Evolutionary conservation across 805 yeast genomes (phyloP).

Genomic region (Blastobotrys americana): DNA sequence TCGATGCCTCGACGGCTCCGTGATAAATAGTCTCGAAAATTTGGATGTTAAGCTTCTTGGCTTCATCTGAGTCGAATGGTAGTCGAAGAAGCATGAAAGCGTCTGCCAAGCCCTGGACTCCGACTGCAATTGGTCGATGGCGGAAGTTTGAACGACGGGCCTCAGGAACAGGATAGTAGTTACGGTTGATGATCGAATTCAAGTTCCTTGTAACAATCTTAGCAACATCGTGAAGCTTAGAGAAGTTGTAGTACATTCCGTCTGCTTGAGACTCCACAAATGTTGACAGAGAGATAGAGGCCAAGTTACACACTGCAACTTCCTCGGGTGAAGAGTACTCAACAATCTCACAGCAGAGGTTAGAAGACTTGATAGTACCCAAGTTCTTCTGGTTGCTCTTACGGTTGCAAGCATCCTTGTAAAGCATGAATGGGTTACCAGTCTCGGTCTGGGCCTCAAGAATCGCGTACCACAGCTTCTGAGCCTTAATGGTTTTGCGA

Average conservation of each 20-base stretch:
- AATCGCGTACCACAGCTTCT: constrained; percentile 83
- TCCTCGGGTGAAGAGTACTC: constrained; percentile 90
- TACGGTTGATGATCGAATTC: constrained; percentile 76
- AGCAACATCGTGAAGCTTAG: constrained; percentile 63
- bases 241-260: constrained; percentile 58
- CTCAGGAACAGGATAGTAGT: constrained; percentile 73
- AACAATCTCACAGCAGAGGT: constrained; percentile 88
- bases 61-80: constrained; percentile 80
- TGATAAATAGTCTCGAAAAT: constrained; percentile 95
- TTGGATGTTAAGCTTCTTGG: constrained; percentile 67
- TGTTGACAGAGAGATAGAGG: constrained; percentile 81
- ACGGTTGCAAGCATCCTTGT: constrained; percentile 83
- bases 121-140: constrained; percentile 92
- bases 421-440: constrained; percentile 91
- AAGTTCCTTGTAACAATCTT: constrained; percentile 75
- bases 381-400: constrained; percentile 88
- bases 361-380: constrained; percentile 88
- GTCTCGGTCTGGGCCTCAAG: constrained; percentile 92
- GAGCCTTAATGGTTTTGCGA: constrained; percentile 65
- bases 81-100: constrained; percentile 69
- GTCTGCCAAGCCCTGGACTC: constrained; percentile 97
- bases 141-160: constrained; percentile 70
- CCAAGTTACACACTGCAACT: constrained; percentile 92
- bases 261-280: constrained; percentile 49
- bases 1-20: constrained; percentile 81